Base-by-base conservation (phyloP, 1,284 basidiomycete genomes). In the Earliella scabrosa region DNA sequence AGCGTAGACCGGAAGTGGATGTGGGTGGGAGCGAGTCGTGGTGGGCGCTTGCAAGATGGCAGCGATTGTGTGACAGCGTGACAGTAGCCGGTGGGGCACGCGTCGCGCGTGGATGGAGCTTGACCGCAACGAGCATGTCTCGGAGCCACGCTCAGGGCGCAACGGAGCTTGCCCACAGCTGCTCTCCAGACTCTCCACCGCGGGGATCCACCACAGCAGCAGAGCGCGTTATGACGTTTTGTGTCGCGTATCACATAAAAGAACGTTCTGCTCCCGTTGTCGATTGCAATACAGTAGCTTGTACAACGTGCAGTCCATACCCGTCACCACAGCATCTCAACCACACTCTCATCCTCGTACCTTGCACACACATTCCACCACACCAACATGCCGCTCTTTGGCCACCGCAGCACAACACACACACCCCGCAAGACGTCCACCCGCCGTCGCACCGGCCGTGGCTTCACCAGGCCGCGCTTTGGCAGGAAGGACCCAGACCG, bases 401-500 rank as follows among this genome's bases (percentile, higher is more conserved):
- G 58, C 10, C 54, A 50, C 24, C 53, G 55, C 45, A 50, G 50
- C 50, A 52, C 61, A 46, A 57, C 65, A 35, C 60, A 39, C 27
- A 61, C 60, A 16, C 13, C 21, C 14, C 24, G 23, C 34, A 48
- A 34, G 46, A 38, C 46, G 13, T 36, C 32, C 48, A 50, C 53
- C 31, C 53, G 45, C 20, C 44, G 49, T 35, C 45, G 44, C 39
- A 63, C 54, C 45, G 61, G 66, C 50, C 64, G 65, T 45, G n/a
- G n/a, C n/a, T 68, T 69, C 53, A 54, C 66, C 44, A 31, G 9
- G 45, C 45, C 31, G 21, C 64, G 68, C 40, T 74, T 73, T 61
- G 71, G 71, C 50, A 70, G 73, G 45, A 75, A 68, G 59, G 71
- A 81, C 66, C 71, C 66, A 46, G 74, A 79, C 59, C 78, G 77